phyloP scores from a whole-genome alignment of 768 basidiomycete genomes.

The Pleurotus pulmonarius region DNA sequence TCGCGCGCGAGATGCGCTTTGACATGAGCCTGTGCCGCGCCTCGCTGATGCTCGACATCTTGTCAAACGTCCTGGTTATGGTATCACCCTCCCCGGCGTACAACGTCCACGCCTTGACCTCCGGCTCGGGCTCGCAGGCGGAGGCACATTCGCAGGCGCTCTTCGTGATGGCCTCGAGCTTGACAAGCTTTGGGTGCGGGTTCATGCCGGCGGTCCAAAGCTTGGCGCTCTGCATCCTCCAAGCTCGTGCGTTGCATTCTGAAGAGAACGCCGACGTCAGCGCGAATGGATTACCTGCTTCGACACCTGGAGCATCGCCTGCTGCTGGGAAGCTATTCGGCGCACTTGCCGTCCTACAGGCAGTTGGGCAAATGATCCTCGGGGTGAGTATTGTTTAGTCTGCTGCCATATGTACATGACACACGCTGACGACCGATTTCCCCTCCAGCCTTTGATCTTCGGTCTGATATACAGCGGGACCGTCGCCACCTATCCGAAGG shows the following conservation, averaged over 20 bases:
- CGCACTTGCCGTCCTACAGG: constrained; percentile 67
- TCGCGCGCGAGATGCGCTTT: constrained; percentile 65
- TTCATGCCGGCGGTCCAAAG: constrained; percentile 68
- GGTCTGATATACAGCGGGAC: constrained; percentile 68
- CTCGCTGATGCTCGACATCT: constrained; percentile 64
- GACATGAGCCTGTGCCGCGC: constrained; percentile 59
- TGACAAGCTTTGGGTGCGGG: constrained; percentile 65
- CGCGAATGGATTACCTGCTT: constrained; percentile 12
- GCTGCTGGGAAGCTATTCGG: constrained; percentile 62
- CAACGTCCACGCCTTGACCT: constrained; percentile 18
- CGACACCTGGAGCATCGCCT: constrained; percentile 18
- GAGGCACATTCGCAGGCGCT: constrained; percentile 29
- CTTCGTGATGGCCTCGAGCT: constrained; percentile 58
- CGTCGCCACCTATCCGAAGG: constrained; percentile 64
- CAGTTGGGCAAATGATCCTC: constrained; percentile 63
- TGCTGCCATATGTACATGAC: constrained; percentile 1
- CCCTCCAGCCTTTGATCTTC: constrained; percentile 62
- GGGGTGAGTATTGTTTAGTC: constrained; percentile 31
- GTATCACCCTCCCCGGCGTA: constrained; percentile 45
- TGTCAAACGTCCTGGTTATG: constrained; percentile 58
- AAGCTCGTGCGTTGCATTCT: constrained; percentile 35
- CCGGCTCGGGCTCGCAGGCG: background rate
- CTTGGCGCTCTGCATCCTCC: constrained; percentile 62
- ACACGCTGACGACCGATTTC: constrained; percentile 1
- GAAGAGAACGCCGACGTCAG: constrained; percentile 15